These are phyloP conservation scores for Apiospora marii DNA, from an alignment of 2,329 filamentous ascomycete genomes.

Conservation along the genomic window DNA sequence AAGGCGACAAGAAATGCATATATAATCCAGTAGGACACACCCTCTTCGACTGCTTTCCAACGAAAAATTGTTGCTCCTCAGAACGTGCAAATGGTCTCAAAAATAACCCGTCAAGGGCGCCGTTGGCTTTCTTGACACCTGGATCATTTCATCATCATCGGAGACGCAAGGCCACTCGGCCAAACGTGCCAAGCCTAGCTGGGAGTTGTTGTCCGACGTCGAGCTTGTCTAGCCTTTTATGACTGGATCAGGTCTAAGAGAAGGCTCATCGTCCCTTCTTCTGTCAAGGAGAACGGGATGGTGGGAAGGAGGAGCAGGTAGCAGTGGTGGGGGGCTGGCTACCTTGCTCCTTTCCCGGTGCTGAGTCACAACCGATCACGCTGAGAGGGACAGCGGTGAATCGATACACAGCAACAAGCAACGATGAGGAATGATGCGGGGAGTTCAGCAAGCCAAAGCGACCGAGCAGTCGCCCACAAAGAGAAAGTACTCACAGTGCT, in stretches of 20 bases:
- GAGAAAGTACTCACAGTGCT: not conserved
- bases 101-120: not conserved
- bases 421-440: not conserved
- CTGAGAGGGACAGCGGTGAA: not conserved
- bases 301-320: too few species aligned
- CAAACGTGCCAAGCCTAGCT: not conserved
- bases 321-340: not conserved
- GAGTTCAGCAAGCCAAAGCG: not conserved
- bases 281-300: too few species aligned
- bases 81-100: too few species aligned
- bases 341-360: not conserved
- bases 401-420: not conserved
- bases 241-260: too few species aligned
- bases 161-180: not conserved
- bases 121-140: not conserved
- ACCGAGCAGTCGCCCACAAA: not conserved
- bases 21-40: not conserved
- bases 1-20: not conserved
- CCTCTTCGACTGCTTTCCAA: too few species aligned
- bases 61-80: too few species aligned
- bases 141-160: not conserved
- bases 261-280: too few species aligned
- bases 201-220: not conserved
- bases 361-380: not conserved
- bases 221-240: too few species aligned